Evolutionary conservation across 805 yeast species (phyloP).

Genomic region (Alloascoidea africana): DNA sequence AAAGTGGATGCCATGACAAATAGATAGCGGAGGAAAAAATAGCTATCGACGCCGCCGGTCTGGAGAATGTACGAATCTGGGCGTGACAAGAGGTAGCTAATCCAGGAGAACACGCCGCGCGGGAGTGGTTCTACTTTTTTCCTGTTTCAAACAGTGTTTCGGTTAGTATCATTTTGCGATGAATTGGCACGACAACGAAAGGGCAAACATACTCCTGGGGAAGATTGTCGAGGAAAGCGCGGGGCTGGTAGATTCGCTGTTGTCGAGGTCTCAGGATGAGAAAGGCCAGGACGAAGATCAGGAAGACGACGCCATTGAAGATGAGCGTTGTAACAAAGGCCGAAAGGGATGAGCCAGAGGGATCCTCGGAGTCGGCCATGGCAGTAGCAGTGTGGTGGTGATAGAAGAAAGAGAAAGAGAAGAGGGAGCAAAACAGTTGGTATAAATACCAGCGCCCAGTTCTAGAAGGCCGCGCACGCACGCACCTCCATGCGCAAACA

Average conservation of each 20-base stretch:
- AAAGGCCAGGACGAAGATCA: conserved; percentile 45
- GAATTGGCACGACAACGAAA: conserved; percentile 6
- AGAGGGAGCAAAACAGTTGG: conserved; percentile 2
- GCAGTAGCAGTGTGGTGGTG: conserved; percentile 12
- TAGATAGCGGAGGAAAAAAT: conserved; percentile 72
- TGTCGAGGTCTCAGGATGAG: conserved; percentile 49
- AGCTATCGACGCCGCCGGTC: conserved; percentile 91
- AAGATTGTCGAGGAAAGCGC: conserved; percentile 47
- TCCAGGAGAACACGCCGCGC: conserved; percentile 55
- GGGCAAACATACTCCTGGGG: conserved; percentile 12
- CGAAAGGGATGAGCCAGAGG: conserved; percentile 38
- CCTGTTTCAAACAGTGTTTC: conserved; percentile 23
- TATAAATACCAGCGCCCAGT: too few relatives aligned
- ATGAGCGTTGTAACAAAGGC: conserved; percentile 60
- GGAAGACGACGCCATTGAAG: conserved; percentile 53
- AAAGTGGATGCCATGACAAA: conserved; percentile 37
- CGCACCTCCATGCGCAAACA: too few relatives aligned
- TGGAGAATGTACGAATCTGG: conserved; percentile 64
- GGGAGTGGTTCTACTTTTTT: conserved; percentile 66
- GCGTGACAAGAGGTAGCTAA: conserved; percentile 43
- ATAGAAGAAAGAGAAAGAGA: conserved; percentile 1
- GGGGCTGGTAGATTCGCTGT: conserved; percentile 73
- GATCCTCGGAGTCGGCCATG: too few relatives aligned
- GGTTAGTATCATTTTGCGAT: not conserved
- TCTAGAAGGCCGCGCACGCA: too few relatives aligned